Evolutionary conservation across 345 rosid species (phyloP), one percentile per base, ranked within the genome.

Genomic region (Acer negundo): DNA sequence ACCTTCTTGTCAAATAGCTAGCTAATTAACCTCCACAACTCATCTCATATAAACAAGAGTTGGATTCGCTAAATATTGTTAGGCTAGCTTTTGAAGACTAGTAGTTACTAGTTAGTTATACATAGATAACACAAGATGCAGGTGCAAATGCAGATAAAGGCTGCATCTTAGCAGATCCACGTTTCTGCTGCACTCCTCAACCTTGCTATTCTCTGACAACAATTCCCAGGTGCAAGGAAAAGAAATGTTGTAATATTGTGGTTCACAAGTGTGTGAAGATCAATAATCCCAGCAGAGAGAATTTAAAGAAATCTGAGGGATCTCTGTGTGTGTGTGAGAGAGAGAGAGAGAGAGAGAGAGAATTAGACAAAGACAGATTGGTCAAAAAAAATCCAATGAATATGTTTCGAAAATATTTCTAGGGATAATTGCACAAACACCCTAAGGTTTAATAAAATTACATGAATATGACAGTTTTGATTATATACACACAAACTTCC

Each of bases 121-220:
- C 0, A 47, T 26, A 64, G 24, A 69, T n/a, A 64, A 64, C 10
- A 35, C 56, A 75, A 89, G 89, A 87, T 87, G 89, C 90, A 89
- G 90, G 92, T 89, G 90, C 89, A 87, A 89, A 84, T 89, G 90
- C 90, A 89, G 89, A 80, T 13, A 72, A 89, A 89, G 81, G 86
- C 88, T 35, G 67, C 89, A 86, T 68, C 82, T 81, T 78, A 80
- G 84, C 70, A 70, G 10, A 31, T 31, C 58, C 17, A 16, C 58
- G n/a, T 19, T 6, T 20, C 31, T 4, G 67, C 76, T 9, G 13
- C 49, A 46, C 49, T 46, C 49, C 49, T 46, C 51, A 7, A 17
- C 47, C 7, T 46, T 16, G n/a, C 38, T 5, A 53, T 9, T 23
- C 19, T 19, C 67, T 63, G 67, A 11, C 40, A 63, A 63, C 40